Base-by-base conservation (phyloP, 1,284 basidiomycete species). In the Hymenochaete sp. region DNA sequence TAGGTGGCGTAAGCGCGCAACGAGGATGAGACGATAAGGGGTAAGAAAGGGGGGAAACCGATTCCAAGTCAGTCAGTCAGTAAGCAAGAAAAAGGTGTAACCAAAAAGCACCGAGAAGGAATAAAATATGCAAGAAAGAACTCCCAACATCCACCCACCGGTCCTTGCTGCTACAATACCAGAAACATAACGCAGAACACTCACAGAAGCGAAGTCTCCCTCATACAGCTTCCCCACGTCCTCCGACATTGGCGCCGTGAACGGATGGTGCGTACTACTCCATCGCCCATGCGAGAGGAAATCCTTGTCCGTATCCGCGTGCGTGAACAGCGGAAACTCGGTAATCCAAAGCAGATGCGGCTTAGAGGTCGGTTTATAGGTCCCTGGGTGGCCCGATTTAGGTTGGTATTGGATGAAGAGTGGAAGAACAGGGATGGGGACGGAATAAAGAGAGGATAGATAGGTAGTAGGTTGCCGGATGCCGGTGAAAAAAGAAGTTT, bases 301-400 rank as follows among this genome's bases (percentile, higher is more conserved):
- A 27, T 84, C 79, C 67, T 96, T 96, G 67, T 96, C 93, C 42
- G 73, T 72, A 61, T 96, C 93, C 21, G 83, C 80, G 32, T 73
- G 78, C 4, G 92, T 95, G 67, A 96, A 96, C 25, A 97, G 72
- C 13, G 93, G 93, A 62, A 97, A 97, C 62, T 96, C 91, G 3
- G 91, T 96, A 48, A 97, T 76, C 93, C 93, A 97, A 13, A 92
- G 69, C 63, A 97, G 93, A 59, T 86, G 79, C n/a, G 89, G 89
- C 16, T 65, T 61, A 21, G 67, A 51, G 2, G 79, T 66, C 4
- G 82, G 70, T 5, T 59, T 61, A 51, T 77, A 70, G 33, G 73
- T 67, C 26, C 75, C 83, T 83, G 55, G 22, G 33, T n/a, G n/a
- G 22, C 13, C 49, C 27, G 22, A 49, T 28, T 7, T 16, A 6